A percentile compares a stretch with the other conserved stretches of the same genome.
phyloP scores from a whole-genome alignment of 768 basidiomycete species.

The Termitomyces sp. region DNA sequence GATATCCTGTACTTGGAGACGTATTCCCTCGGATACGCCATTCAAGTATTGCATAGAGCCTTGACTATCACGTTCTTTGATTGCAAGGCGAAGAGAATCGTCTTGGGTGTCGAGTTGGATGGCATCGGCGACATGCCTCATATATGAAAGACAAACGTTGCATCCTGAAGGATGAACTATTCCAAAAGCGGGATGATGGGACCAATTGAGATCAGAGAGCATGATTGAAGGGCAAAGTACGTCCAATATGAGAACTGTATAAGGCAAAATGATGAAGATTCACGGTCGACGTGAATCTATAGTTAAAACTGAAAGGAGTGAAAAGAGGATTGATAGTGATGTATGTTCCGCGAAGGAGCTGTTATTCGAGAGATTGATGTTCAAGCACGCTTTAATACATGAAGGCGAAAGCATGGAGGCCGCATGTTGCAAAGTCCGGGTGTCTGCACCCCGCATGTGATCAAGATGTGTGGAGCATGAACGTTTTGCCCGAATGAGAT shows the following conservation, averaged over 20 bases:
- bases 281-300: not conserved
- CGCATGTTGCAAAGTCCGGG: not conserved
- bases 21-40: slow-evolving; percentile 14
- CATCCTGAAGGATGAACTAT: slow-evolving; percentile 14
- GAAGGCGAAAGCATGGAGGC: not conserved
- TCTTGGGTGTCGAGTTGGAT: slow-evolving; percentile 1
- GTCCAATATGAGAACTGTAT: not conserved
- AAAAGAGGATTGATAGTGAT: not conserved
- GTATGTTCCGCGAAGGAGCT: not conserved
- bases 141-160: slow-evolving; percentile 9
- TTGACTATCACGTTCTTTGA: slow-evolving; percentile 12
- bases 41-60: slow-evolving; percentile 10
- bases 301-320: not conserved
- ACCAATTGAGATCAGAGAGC: slow-evolving; percentile 8
- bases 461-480: not conserved
- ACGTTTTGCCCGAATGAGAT: not conserved
- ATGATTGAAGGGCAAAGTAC: not conserved
- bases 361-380: not conserved
- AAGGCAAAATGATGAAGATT: not conserved
- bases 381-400: not conserved
- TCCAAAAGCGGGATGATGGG: slow-evolving; percentile 13
- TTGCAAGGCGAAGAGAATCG: slow-evolving; percentile 8
- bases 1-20: slow-evolving; percentile 5
- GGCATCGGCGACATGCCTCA: slow-evolving; percentile 14
- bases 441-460: not conserved